Base-by-base conservation (phyloP, 2,329 filamentous ascomycete species). In the Stachybotrys chartarum region DNA sequence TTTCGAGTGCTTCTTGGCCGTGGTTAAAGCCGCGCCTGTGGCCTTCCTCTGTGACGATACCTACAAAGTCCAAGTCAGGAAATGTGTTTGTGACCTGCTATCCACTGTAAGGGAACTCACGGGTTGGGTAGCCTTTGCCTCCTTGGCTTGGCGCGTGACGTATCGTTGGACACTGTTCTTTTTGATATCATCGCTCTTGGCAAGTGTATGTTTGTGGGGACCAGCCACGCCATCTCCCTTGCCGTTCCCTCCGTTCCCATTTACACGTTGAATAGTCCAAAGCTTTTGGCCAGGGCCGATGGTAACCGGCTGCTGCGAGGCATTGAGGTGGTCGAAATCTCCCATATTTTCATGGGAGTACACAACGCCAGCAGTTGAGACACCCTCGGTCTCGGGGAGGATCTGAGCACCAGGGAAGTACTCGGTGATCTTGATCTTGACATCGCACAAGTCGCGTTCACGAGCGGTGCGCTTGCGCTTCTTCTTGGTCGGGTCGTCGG, bases 371-470 rank as follows among this genome's bases (percentile, higher is more conserved):
- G 16, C n/a, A 11, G 51, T n/a, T 31, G 8, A 18, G 30, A 52
- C 32, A 3, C 55, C 54, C 24, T 57, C 59, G 31, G 61, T 56
- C 17, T 66, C 64, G n/a, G 62, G 61, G 49, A 69, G 68, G 47
- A 75, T 64, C 17, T 72, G 68, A 1, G 74, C 70, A 67, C 79
- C 81, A 10, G 86, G 81, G 54, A 87, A 86, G 71, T 89, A 90
- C 69, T 92, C 88, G 3, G 87, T 91, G 57, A 92, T 90, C 69
- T 91, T 92, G 68, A 92, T 91, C 72, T 92, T 92, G 60, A 92
- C 88, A 68, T 92, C 88, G 68, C 89, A 93, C n/a, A 91, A 77
- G 71, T 91, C 87, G 12, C 87, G 79, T 68, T 89, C 84, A 47
- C 89, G 78, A n/a, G 86, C 86, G 42, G 80, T 84, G 30, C 89